Evolutionary conservation across 768 basidiomycete genomes (phyloP).

Genomic region (Sarcomyxa edulis): DNA sequence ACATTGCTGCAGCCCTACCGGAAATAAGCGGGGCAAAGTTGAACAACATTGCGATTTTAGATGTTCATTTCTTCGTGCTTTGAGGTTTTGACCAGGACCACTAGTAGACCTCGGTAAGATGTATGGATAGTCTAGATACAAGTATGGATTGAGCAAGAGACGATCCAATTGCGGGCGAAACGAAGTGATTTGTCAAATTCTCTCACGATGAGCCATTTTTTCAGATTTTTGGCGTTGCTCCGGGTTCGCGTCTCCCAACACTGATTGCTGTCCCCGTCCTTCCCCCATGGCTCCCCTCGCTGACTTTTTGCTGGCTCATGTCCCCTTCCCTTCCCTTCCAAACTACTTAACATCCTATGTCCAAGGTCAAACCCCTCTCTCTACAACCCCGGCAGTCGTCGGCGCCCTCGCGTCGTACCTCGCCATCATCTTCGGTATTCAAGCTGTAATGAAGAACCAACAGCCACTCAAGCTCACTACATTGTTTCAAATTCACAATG

Average conservation of each 20-base stretch:
- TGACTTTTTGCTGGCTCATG: slow-evolving; percentile 56
- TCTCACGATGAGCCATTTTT: too few relatives aligned
- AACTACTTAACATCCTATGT: slow-evolving; percentile 58
- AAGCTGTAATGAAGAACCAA: slow-evolving; percentile 77
- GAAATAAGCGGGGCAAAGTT: too few relatives aligned
- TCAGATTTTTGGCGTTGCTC: neutral
- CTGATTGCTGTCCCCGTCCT: too few relatives aligned
- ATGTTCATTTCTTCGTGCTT: too few relatives aligned
- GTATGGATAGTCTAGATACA: too few relatives aligned
- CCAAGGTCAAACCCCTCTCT: slow-evolving; percentile 73
- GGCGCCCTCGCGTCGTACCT: slow-evolving; percentile 76
- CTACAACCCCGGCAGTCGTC: slow-evolving; percentile 72
- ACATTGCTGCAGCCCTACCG: too few relatives aligned
- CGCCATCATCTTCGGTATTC: slow-evolving; percentile 80
- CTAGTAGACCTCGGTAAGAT: too few relatives aligned
- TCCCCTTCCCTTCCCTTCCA: slow-evolving; percentile 53
- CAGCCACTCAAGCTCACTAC: slow-evolving; percentile 70
- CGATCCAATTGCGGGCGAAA: too few relatives aligned
- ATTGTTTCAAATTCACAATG: slow-evolving; percentile 89
- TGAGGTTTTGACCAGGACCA: too few relatives aligned
- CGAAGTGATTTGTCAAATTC: too few relatives aligned
- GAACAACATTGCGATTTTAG: too few relatives aligned
- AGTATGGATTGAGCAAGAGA: too few relatives aligned
- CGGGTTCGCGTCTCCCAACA: slow-evolving; percentile 12
- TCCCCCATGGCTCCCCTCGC: slow-evolving; percentile 66